A percentile compares a stretch with the other conserved stretches of the same genome.
Evolutionary conservation across 2,329 filamentous ascomycete species (phyloP).

Genomic region (Fusarium transvaalense): DNA sequence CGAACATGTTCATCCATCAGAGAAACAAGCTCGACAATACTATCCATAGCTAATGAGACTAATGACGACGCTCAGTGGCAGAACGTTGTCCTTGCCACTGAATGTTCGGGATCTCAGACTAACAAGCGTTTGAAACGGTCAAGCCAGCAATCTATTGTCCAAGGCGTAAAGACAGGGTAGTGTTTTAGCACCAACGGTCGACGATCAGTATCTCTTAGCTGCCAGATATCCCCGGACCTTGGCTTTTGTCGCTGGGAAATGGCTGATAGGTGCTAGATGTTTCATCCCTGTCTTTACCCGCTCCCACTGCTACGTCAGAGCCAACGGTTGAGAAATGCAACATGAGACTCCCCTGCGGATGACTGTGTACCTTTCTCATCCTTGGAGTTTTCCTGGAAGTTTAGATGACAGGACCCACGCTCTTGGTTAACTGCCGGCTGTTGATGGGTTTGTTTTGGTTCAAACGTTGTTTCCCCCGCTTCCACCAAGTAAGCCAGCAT

Average conservation of each 20-base stretch:
- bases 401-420: neutral
- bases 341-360: neutral
- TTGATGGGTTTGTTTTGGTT: neutral
- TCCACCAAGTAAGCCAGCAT: neutral
- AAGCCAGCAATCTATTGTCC: constrained; percentile 1
- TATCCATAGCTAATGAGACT: neutral
- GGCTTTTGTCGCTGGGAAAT: neutral
- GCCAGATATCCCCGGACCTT: neutral
- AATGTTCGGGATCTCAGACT: neutral
- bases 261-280: neutral
- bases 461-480: neutral
- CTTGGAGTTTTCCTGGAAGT: neutral
- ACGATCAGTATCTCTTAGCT: constrained; percentile 27
- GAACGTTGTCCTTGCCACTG: neutral
- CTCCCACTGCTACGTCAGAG: constrained; percentile 1
- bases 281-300: constrained; percentile 1
- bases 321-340: constrained; percentile 18
- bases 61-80: neutral
- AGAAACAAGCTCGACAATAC: neutral
- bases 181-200: constrained; percentile 5
- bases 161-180: constrained; percentile 7
- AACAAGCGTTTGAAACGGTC: constrained; percentile 9
- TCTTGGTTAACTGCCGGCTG: constrained; percentile 12
- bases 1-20: neutral
- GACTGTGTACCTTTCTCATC: neutral